These are phyloP conservation scores for Diaporthe vexans DNA, from an alignment of 2,329 filamentous ascomycete genomes.

Conservation along the genomic window DNA sequence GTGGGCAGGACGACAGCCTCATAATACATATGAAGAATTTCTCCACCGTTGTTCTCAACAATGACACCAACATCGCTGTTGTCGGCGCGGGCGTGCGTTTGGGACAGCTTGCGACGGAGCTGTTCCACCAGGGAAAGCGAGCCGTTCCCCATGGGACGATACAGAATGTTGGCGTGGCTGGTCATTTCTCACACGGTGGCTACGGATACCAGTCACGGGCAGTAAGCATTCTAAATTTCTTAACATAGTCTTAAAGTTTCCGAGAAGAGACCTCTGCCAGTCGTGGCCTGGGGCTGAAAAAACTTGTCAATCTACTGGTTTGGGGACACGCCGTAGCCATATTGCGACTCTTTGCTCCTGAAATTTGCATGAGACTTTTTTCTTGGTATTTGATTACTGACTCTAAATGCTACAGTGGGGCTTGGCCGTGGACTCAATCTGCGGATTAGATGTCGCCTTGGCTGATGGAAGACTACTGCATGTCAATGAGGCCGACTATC, in stretches of 20 bases:
- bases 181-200: conserved; percentile 32
- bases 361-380: too few relatives aligned
- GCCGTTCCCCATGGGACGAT: conserved; percentile 63
- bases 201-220: conserved; percentile 36
- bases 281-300: too few relatives aligned
- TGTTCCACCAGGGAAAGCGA: conserved; percentile 54
- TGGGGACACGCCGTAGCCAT: too few relatives aligned
- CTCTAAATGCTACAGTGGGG: conserved; percentile 8
- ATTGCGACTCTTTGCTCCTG: too few relatives aligned
- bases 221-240: too few relatives aligned
- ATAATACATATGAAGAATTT: conserved; percentile 62
- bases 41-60: conserved; percentile 58
- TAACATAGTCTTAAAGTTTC: too few relatives aligned
- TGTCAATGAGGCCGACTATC: neutral
- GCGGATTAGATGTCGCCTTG: conserved; percentile 23
- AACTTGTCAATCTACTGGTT: too few relatives aligned
- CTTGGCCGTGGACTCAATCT: conserved; percentile 25
- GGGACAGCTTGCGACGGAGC: conserved; percentile 59
- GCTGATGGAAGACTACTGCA: conserved; percentile 24
- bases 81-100: conserved; percentile 65
- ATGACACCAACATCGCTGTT: conserved; percentile 55
- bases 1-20: conserved; percentile 58
- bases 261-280: too few relatives aligned
- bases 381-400: too few relatives aligned
- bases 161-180: conserved; percentile 29